A percentile compares a stretch with the other conserved stretches of the same genome.
These are phyloP conservation scores for Pulchroboletus neoregius DNA, from an alignment of 1,284 basidiomycete species.

Conservation along the genomic window DNA sequence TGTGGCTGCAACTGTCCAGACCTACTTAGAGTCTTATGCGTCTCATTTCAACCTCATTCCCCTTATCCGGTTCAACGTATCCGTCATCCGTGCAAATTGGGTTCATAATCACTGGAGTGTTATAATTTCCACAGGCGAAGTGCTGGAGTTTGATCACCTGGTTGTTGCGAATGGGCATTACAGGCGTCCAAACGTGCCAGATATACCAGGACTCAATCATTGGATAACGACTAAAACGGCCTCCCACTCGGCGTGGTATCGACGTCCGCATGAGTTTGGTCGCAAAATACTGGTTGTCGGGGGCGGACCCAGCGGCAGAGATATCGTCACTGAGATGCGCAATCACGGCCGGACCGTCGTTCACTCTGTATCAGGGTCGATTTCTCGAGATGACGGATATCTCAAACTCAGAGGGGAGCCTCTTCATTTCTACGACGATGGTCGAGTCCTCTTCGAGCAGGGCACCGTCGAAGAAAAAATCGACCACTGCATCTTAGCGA, in stretches of 20 bases:
- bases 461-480: slow-evolving; percentile 51
- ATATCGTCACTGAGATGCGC: slow-evolving; percentile 58
- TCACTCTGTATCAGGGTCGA: slow-evolving; percentile 48
- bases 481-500: slow-evolving; percentile 65
- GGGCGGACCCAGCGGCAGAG: slow-evolving; percentile 63
- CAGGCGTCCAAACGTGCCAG: slow-evolving; percentile 55
- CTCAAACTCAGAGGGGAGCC: slow-evolving; percentile 46
- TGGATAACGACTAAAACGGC: slow-evolving; percentile 55
- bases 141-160: slow-evolving; percentile 52
- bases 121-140: slow-evolving; percentile 37
- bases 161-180: slow-evolving; percentile 75
- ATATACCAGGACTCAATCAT: slow-evolving; percentile 49
- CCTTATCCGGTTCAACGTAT: slow-evolving; percentile 53
- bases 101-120: slow-evolving; percentile 47
- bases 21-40: slow-evolving; percentile 61
- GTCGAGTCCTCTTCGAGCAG: slow-evolving; percentile 57
- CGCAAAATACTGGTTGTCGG: slow-evolving; percentile 64
- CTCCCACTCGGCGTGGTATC: slow-evolving; percentile 64
- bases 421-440: slow-evolving; percentile 40
- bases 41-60: slow-evolving; percentile 50
- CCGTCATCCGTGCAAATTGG: slow-evolving; percentile 46
- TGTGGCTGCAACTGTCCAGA: slow-evolving; percentile 48
- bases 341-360: slow-evolving; percentile 45
- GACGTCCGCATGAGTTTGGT: slow-evolving; percentile 46
- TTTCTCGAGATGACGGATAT: slow-evolving; percentile 31